These are phyloP conservation scores for Fraxinus anomala DNA, from an alignment of 257 asterid genomes.

Conservation along the genomic window DNA sequence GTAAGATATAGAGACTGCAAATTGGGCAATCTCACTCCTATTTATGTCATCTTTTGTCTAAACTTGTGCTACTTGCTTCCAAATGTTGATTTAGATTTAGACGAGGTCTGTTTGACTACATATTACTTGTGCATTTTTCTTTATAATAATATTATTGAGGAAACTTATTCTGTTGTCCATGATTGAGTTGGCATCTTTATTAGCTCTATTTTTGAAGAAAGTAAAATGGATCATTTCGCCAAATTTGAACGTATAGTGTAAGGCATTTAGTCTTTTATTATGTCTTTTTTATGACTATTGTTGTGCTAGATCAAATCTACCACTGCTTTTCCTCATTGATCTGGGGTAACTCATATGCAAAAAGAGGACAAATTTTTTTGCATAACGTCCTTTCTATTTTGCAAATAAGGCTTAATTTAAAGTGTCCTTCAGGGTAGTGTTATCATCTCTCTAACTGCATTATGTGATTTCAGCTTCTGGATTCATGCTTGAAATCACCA, in stretches of 20 bases:
- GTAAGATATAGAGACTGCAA: neutral
- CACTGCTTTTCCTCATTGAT: neutral
- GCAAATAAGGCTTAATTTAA: neutral
- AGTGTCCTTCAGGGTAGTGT: neutral
- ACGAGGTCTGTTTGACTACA: neutral
- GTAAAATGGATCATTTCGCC: neutral
- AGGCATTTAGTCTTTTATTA: neutral
- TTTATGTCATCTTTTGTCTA: neutral
- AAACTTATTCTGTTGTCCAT: neutral
- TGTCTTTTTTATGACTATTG: neutral
- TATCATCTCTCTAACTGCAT: neutral
- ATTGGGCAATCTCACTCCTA: neutral
- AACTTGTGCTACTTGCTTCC: neutral
- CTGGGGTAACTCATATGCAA: neutral
- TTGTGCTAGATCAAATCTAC: neutral
- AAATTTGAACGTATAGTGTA: neutral
- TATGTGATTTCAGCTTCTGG: constrained; percentile 70
- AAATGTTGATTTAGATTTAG: neutral
- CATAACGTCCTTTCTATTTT: neutral
- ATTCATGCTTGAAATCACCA: constrained; percentile 88
- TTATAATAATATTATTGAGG: neutral
- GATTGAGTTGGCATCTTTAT: neutral
- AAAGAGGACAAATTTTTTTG: neutral
- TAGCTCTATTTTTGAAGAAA: neutral
- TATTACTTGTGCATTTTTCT: neutral